Base-by-base conservation (phyloP, 495 filamentous ascomycete species). In the Geoglossum glabrum region DNA sequence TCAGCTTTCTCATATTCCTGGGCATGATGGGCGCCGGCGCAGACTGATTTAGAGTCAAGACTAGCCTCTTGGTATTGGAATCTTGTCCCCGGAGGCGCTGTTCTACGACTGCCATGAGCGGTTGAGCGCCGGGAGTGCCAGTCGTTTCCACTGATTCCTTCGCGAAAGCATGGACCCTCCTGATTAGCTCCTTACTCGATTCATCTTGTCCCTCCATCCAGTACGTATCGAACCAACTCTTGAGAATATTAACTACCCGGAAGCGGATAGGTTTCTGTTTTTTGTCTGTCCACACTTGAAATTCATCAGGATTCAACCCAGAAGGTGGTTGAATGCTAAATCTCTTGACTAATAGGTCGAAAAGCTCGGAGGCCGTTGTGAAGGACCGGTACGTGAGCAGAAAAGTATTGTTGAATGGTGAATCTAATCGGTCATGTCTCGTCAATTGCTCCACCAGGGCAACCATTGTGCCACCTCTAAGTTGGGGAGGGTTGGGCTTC, bases 1-100 rank as follows among this genome's bases (percentile, higher is more conserved):
- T 98, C 61, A 98, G 80, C 68, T 95, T 97, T 81, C 92, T 96
- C 87, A 97, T 95, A 69, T 95, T 95, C 79, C 95, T 96, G 0
- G 92, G 92, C 65, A 96, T 80, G 63, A 97, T 96, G 11, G 92
- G 88, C 49, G 84, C 72, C 9, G 92, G 92, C 0, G 84, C 79
- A 30, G 86, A 79, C 57, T 77, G 79, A 65, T 78, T 86, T 62
- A 90, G 76, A 7, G 89, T 96, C 34, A 85, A 83, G 40, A 97
- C 83, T 61, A 98, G 76, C 52, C 85, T 79, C 64, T 92, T 94
- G 15, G 80, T 80, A n/a, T 84, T 83, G 6, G 80, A 83, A 57
- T 97, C 92, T 64, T 93, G 87, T 21, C 92, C 90, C 57, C 77
- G 79, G 50, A 93, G 72, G 31, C 90, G 80, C 66, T 92, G 87